Evolutionary conservation across 1,284 basidiomycete species (phyloP).

Genomic region (Neonothopanus nambi): DNA sequence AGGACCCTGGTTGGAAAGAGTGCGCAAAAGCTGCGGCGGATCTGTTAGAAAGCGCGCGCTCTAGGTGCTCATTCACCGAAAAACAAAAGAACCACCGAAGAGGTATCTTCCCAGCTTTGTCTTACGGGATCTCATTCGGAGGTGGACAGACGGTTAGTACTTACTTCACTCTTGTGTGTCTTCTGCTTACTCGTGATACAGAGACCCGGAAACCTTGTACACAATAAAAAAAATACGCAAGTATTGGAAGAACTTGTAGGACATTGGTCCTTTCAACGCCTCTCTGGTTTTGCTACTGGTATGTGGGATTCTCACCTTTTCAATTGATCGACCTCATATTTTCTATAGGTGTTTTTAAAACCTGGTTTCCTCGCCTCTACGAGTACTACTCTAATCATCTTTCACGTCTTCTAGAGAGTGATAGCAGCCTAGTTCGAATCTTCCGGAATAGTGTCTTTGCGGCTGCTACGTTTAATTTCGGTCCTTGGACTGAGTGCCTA

Average conservation of each 20-base stretch:
- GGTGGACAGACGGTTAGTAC: background rate
- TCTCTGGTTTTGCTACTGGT: slow-evolving; percentile 7
- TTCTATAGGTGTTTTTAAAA: background rate
- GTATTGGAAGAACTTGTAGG: background rate
- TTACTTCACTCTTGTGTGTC: background rate
- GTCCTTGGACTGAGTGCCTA: slow-evolving; percentile 1
- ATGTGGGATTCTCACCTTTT: background rate
- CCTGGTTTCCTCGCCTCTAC: background rate
- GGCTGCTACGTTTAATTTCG: slow-evolving; percentile 7
- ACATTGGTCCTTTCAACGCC: background rate
- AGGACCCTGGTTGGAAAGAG: background rate
- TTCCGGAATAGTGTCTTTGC: slow-evolving; percentile 9
- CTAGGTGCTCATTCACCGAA: background rate
- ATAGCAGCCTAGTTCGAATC: background rate
- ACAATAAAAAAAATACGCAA: background rate
- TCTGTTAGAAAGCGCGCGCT: background rate
- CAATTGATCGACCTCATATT: too few relatives aligned
- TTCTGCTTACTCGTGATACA: background rate
- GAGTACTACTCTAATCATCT: background rate
- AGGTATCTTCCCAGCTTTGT: background rate
- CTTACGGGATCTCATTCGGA: background rate
- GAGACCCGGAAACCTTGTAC: background rate
- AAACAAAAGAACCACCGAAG: background rate
- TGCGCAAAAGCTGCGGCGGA: background rate
- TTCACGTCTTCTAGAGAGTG: background rate